A percentile compares a stretch with the other conserved stretches of the same genome.
Evolutionary conservation across 768 basidiomycete species (phyloP).

Genomic region (Sarcodon aspratus): DNA sequence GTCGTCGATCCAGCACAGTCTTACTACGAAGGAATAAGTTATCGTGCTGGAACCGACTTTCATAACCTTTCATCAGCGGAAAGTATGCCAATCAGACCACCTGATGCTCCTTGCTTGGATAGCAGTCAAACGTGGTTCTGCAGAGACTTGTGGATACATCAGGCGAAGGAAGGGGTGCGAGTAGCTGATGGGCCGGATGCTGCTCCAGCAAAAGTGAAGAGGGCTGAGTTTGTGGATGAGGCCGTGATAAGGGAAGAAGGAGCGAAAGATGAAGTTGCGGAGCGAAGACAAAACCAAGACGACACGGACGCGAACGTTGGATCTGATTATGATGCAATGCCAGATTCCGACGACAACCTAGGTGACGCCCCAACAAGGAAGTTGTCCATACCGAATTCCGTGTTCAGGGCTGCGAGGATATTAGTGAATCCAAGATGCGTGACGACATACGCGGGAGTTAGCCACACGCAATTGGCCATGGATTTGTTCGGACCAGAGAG

Average conservation of each 20-base stretch:
- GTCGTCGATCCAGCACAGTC: slow-evolving; percentile 93
- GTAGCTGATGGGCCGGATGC: slow-evolving; percentile 22
- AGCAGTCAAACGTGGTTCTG: slow-evolving; percentile 99
- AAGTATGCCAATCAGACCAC: slow-evolving; percentile 40
- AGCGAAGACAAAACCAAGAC: slow-evolving; percentile 13
- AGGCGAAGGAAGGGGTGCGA: slow-evolving; percentile 65
- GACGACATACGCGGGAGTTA: slow-evolving; percentile 96
- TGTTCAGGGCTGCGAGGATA: slow-evolving; percentile 82
- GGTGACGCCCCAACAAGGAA: slow-evolving; percentile 16
- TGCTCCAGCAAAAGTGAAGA: slow-evolving; percentile 7
- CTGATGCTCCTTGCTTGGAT: slow-evolving; percentile 86
- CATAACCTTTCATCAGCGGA: slow-evolving; percentile 70
- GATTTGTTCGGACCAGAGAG: slow-evolving; percentile 69
- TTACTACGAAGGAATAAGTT: slow-evolving; percentile 84
- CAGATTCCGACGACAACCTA: slow-evolving; percentile 34
- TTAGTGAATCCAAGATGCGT: slow-evolving; percentile 94
- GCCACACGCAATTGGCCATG: slow-evolving; percentile 89
- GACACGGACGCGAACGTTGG: slow-evolving; percentile 78
- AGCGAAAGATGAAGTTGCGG: slow-evolving; percentile 17
- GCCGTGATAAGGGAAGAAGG: slow-evolving; percentile 23
- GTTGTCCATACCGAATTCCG: slow-evolving; percentile 74
- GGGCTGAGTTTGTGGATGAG: slow-evolving; percentile 2
- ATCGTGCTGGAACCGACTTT: slow-evolving; percentile 73
- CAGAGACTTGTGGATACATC: slow-evolving; percentile 89
- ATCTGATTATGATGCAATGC: slow-evolving; percentile 84